These are phyloP conservation scores for Aspergillus sp. DNA, from an alignment of 2,329 filamentous ascomycete species.

Conservation along the genomic window DNA sequence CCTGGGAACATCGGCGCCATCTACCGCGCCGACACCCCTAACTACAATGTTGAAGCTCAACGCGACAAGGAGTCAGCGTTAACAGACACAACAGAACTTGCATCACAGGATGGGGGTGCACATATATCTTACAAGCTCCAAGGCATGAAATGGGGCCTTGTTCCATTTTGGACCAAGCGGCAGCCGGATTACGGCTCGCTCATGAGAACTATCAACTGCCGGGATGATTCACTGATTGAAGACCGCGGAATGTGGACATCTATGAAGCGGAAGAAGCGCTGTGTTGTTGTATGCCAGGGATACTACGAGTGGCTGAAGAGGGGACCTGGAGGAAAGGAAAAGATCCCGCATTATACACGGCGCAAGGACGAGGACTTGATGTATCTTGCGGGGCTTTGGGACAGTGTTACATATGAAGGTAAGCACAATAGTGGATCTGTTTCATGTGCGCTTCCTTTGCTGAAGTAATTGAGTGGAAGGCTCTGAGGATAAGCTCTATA, in stretches of 20 bases:
- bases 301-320: constrained; percentile 97
- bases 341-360: constrained; percentile 80
- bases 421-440: constrained; percentile 2
- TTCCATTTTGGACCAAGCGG: constrained; percentile 91
- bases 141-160: constrained; percentile 91
- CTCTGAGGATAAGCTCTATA: constrained; percentile 71
- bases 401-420: constrained; percentile 80
- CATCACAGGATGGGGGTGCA: not conserved
- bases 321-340: constrained; percentile 68
- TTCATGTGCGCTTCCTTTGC: not conserved
- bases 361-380: constrained; percentile 79
- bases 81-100: not conserved
- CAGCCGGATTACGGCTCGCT: constrained; percentile 74
- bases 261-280: constrained; percentile 88
- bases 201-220: constrained; percentile 92
- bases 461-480: constrained; percentile 40
- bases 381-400: constrained; percentile 91
- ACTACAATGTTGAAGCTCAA: constrained; percentile 29
- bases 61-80: not conserved
- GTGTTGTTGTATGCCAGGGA: constrained; percentile 82
- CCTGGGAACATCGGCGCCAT: constrained; percentile 83
- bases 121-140: constrained; percentile 71
- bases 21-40: constrained; percentile 73
- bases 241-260: constrained; percentile 83
- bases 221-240: constrained; percentile 78